A percentile compares a stretch with the other conserved stretches of the same genome.
These are phyloP conservation scores for Magnaporthales sp. DNA, from an alignment of 2,329 filamentous ascomycete genomes.

Conservation along the genomic window DNA sequence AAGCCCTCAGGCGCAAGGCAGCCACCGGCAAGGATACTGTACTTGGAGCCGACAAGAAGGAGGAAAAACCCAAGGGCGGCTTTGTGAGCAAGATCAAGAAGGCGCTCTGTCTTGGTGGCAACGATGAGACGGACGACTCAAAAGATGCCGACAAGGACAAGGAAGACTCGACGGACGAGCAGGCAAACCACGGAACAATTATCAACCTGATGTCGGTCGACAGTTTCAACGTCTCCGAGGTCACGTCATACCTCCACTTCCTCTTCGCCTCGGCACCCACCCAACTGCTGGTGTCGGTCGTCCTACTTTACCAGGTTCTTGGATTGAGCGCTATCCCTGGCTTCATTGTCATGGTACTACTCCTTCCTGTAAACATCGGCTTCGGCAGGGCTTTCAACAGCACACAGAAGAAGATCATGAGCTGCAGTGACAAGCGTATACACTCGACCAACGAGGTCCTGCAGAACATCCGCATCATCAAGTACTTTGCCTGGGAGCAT, in stretches of 20 bases:
- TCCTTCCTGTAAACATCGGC: conserved; percentile 83
- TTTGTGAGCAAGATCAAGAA: conserved; percentile 42
- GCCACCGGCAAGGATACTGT: conserved; percentile 68
- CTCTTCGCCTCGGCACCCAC: conserved; percentile 87
- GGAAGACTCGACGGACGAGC: conserved; percentile 43
- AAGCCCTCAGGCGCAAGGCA: conserved; percentile 85
- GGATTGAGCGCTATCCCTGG: conserved; percentile 91
- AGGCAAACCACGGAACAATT: conserved; percentile 93
- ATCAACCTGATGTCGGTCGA: conserved; percentile 99
- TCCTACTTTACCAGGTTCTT: conserved; percentile 80
- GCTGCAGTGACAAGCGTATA: conserved; percentile 90
- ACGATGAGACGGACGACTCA: conserved; percentile 23
- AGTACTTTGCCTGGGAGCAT: conserved; percentile 97
- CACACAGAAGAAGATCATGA: conserved; percentile 85
- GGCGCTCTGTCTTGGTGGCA: conserved; percentile 53
- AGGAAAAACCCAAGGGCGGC: conserved; percentile 29
- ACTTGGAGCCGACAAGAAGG: conserved; percentile 49
- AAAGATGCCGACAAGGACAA: conserved; percentile 27
- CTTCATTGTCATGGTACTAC: conserved; percentile 78
- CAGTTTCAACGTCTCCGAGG: conserved; percentile 95
- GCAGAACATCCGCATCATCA: conserved; percentile 97
- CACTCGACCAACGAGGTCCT: conserved; percentile 94
- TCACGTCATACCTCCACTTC: conserved; percentile 92
- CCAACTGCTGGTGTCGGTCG: conserved; percentile 73
- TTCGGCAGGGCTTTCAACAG: conserved; percentile 79